A percentile compares a stretch with the other conserved stretches of the same genome.
phyloP scores from a whole-genome alignment of 164 flowering plant genomes.

The Cinnamomum micranthum region DNA sequence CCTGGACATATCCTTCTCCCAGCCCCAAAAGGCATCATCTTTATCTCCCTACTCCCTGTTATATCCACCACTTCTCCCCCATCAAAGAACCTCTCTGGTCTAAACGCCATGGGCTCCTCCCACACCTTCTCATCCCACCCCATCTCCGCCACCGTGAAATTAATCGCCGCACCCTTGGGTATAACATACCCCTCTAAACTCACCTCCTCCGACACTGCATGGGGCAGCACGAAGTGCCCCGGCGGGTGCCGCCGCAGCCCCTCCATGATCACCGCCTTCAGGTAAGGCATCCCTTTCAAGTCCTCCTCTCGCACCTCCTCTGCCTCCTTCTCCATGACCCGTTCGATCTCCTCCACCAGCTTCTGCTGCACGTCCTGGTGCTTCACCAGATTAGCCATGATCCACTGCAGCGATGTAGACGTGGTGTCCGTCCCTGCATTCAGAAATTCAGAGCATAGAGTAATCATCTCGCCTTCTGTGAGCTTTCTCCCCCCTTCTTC shows the following conservation, averaged over 20 bases:
- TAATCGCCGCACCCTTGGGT: constrained; percentile 26
- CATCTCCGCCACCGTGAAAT: constrained; percentile 35
- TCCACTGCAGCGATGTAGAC: constrained; percentile 31
- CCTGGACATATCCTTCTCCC: constrained; percentile 37
- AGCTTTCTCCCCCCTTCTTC: constrained; percentile 41
- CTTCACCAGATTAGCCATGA: constrained; percentile 31
- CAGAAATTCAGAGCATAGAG: constrained; percentile 32
- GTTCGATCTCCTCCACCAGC: constrained; percentile 3
- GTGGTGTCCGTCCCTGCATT: constrained; percentile 37
- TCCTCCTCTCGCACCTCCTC: constrained; percentile 24
- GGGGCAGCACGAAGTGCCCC: constrained; percentile 14
- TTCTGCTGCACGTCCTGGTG: constrained; percentile 10
- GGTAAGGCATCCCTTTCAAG: constrained; percentile 11
- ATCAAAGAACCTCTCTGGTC: constrained; percentile 40
- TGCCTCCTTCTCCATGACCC: neutral
- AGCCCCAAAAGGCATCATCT: constrained; percentile 56
- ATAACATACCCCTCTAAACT: constrained; percentile 22
- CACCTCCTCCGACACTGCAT: constrained; percentile 25
- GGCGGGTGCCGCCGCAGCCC: constrained; percentile 18
- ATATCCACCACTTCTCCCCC: constrained; percentile 20
- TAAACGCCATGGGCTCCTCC: constrained; percentile 35
- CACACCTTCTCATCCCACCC: constrained; percentile 22
- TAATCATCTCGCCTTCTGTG: constrained; percentile 28
- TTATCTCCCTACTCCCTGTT: constrained; percentile 39
- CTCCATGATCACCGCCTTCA: constrained; percentile 18